Conservation (phyloP, 495 filamentous ascomycete genomes). For the Darksidea phi region DNA sequence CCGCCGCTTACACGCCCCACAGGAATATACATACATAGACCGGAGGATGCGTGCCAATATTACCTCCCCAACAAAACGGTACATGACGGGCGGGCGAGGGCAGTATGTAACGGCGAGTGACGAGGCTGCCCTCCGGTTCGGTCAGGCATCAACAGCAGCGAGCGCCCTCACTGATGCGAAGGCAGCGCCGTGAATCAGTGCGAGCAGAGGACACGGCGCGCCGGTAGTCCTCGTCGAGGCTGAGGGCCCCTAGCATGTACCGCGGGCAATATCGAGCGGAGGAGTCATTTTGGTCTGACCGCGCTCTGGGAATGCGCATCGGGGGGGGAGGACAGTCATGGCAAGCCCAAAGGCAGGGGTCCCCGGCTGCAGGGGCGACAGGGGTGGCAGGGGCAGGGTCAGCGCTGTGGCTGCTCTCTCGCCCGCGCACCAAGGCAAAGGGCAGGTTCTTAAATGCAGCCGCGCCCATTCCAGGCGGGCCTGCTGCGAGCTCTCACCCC, state of each 20-base stretch:
- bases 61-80: slow-evolving; percentile 10
- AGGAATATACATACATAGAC: slow-evolving; percentile 15
- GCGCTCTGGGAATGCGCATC: background rate
- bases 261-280: background rate
- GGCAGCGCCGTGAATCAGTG: background rate
- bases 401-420: too few relatives aligned
- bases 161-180: too few relatives aligned
- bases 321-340: background rate
- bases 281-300: slow-evolving; percentile 1
- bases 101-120: background rate
- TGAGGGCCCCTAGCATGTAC: background rate
- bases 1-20: background rate
- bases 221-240: background rate
- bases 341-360: background rate
- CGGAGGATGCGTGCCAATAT: slow-evolving; percentile 22
- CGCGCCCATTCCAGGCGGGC: background rate
- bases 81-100: background rate
- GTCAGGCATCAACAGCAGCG: slow-evolving; percentile 6
- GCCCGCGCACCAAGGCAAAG: too few relatives aligned
- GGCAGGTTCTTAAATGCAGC: background rate
- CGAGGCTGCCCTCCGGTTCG: background rate
- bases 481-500: slow-evolving; percentile 12
- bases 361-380: too few relatives aligned
- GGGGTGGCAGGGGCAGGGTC: too few relatives aligned
- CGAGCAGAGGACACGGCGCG: background rate